Evolutionary conservation across 2,329 filamentous ascomycete genomes (phyloP).

Genomic region (Xylariales sp.): DNA sequence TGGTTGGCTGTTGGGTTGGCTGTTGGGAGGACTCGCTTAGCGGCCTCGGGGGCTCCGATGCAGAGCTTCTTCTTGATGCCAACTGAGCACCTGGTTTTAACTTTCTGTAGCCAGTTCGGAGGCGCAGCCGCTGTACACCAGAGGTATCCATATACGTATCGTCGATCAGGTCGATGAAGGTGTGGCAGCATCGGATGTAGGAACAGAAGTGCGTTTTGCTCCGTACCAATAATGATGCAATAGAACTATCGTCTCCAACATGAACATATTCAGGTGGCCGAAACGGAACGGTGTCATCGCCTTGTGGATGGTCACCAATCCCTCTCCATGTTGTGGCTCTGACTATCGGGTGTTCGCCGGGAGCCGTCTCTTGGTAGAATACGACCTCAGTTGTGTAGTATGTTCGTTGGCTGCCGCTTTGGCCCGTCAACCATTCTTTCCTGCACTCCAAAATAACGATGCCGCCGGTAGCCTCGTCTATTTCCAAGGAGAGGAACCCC

Average conservation of each 20-base stretch:
- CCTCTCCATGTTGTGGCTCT: conserved; percentile 47
- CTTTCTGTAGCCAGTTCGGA: conserved; percentile 62
- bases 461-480: conserved; percentile 67
- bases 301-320: conserved; percentile 46
- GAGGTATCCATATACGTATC: conserved; percentile 54
- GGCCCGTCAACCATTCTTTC: conserved; percentile 70
- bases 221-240: conserved; percentile 59
- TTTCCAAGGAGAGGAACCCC: conserved; percentile 72
- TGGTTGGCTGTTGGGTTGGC: conserved; percentile 11
- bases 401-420: conserved; percentile 69
- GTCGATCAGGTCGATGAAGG: conserved; percentile 71
- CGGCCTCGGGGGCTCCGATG: neutral
- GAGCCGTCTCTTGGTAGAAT: conserved; percentile 51
- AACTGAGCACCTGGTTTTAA: conserved; percentile 43
- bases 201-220: conserved; percentile 65
- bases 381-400: conserved; percentile 71
- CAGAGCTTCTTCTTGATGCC: neutral
- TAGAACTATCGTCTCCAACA: conserved; percentile 57
- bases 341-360: conserved; percentile 16
- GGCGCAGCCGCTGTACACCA: conserved; percentile 55
- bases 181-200: conserved; percentile 64
- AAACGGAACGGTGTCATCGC: conserved; percentile 6
- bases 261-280: conserved; percentile 60
- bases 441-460: conserved; percentile 74
- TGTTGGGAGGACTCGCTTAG: neutral